Evolutionary conservation across 2,329 filamentous ascomycete genomes (phyloP), one percentile per base, ranked within the genome.

Genomic region (Ceratocystis variospora): DNA sequence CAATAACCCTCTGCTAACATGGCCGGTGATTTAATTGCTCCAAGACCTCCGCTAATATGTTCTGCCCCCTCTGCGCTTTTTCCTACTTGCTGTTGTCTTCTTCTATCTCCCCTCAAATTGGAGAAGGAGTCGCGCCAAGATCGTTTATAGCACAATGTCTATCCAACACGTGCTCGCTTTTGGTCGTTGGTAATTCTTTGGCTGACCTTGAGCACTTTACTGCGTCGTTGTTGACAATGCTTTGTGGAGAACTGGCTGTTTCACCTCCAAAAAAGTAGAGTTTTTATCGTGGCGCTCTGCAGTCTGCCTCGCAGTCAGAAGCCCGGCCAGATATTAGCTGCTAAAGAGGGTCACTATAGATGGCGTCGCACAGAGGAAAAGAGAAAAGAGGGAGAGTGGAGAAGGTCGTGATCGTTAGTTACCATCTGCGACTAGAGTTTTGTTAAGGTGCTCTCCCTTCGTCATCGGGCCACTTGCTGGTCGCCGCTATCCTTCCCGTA

Each of bases 211-310:
- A 33, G 31, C 17, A 37, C 28, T 59, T 59, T 28, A 17, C 15
- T 17, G 25, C 15, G 31, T 37, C 15, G 31, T 59, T 59, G 31
- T 33, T 37, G 15, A n/a, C 55, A 7, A 59, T 59, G 55, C 55
- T 59, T 59, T 59, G 55, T 59, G 55, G 55, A 41, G 37, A n/a
- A n/a, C n/a, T 19, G 55, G 3, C n/a, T 59, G 55, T 59, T 59
- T 37, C 28, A 59, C 55, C 55, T 59, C 28, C 22, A 22, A 59
- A 37, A 37, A 59, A 59, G 55, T 59, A 37, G 12, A 59, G 15
- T n/a, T 59, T 59, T 10, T 15, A 37, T 59, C 12, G 31, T 59
- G 55, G 55, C 55, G 55, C 28, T 15, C 7, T 8, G 55, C 17
- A n/a, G 55, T 37, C 55, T 59, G 55, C 55, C 55, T 37, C 15